phyloP scores from a whole-genome alignment of 495 filamentous ascomycete genomes.

The Achaetomiella virescens region DNA sequence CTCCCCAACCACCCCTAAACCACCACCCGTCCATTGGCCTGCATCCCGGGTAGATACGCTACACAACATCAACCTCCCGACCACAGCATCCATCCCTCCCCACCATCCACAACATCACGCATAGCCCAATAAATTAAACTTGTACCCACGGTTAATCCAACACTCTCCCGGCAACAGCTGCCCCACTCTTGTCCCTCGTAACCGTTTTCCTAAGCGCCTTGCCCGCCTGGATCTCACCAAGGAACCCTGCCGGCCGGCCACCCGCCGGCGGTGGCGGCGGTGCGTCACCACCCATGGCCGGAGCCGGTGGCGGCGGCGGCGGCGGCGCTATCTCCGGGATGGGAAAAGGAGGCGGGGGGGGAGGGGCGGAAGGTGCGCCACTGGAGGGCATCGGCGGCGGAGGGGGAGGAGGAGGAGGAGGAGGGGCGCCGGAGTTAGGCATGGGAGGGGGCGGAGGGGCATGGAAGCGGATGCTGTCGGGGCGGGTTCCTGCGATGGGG shows the following conservation, averaged over 20 bases:
- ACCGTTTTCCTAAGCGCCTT: conserved; percentile 71
- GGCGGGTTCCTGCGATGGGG: conserved; percentile 26
- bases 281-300: conserved; percentile 31
- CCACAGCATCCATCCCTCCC: neutral
- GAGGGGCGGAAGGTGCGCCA: conserved; percentile 36
- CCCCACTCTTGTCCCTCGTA: conserved; percentile 76
- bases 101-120: conserved; percentile 1
- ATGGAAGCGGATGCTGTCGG: too few species aligned
- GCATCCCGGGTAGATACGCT: too few species aligned
- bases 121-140: conserved; percentile 14
- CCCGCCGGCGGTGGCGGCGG: conserved; percentile 32
- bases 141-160: conserved; percentile 29
- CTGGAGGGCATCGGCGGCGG: conserved; percentile 42
- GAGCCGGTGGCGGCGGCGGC: conserved; percentile 48
- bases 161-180: conserved; percentile 66
- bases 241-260: conserved; percentile 53
- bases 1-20: neutral
- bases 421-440: conserved; percentile 33
- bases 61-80: neutral
- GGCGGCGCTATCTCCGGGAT: conserved; percentile 47
- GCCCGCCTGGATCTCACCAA: conserved; percentile 76
- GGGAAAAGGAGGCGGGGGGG: conserved; percentile 43
- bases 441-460: conserved; percentile 35
- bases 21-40: neutral
- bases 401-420: conserved; percentile 37